Conservation (phyloP, 2,329 filamentous ascomycete genomes). For the Cercospora beticola region DNA sequence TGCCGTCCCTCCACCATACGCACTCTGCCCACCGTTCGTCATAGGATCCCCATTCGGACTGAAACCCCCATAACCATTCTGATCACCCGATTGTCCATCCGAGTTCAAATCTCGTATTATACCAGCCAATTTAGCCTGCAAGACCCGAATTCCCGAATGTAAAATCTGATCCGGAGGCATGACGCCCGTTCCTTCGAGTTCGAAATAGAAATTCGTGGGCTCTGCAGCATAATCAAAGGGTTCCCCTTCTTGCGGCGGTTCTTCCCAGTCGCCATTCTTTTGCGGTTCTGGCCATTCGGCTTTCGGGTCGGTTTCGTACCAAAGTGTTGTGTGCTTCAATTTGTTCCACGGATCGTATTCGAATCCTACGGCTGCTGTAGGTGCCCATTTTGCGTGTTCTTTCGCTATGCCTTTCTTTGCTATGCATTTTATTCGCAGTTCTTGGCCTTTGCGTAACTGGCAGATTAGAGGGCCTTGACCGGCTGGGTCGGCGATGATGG, state of each 20-base stretch:
- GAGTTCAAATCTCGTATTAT: conserved; percentile 67
- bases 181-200: conserved; percentile 84
- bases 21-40: conserved; percentile 64
- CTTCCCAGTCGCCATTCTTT: conserved; percentile 72
- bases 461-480: conserved; percentile 81
- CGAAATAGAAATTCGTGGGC: conserved; percentile 80
- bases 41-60: conserved; percentile 50
- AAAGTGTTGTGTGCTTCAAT: conserved; percentile 84
- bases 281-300: conserved; percentile 37
- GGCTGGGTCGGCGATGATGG: conserved; percentile 80
- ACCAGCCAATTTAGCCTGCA: conserved; percentile 85
- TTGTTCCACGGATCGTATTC: conserved; percentile 99
- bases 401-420: conserved; percentile 99
- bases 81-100: conserved; percentile 51
- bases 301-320: conserved; percentile 75
- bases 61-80: conserved; percentile 59
- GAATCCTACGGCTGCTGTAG: conserved; percentile 87
- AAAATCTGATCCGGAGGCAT: conserved; percentile 89
- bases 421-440: conserved; percentile 84
- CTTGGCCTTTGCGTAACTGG: conserved; percentile 86
- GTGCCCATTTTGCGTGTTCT: conserved; percentile 98
- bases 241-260: conserved; percentile 76
- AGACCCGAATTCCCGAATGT: conserved; percentile 78
- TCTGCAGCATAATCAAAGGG: conserved; percentile 88
- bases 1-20: conserved; percentile 63